Conservation (phyloP, 306 rosid genomes). For the Datisca glomerata region DNA sequence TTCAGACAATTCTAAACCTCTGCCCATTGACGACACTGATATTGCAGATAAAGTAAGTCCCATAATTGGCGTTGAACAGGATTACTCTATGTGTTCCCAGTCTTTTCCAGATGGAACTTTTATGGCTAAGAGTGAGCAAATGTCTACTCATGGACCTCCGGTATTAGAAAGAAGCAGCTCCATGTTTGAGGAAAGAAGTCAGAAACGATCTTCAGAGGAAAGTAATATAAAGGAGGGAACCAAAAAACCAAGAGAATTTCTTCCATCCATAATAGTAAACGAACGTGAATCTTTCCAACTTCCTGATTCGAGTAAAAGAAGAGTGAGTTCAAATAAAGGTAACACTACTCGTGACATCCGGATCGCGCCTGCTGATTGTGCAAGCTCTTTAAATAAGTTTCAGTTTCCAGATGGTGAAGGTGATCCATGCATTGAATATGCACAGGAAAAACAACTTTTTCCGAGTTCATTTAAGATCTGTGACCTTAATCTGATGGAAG, state of each 20-base stretch:
- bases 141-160: slow-evolving; percentile 19
- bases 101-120: slow-evolving; percentile 33
- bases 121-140: slow-evolving; percentile 26
- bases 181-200: slow-evolving; percentile 44
- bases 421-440: slow-evolving; percentile 34
- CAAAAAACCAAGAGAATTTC: slow-evolving; percentile 54
- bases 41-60: slow-evolving; percentile 29
- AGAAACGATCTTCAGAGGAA: slow-evolving; percentile 48
- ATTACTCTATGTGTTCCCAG: slow-evolving; percentile 21
- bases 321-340: slow-evolving; percentile 28
- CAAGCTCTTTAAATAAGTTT: slow-evolving; percentile 26
- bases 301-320: slow-evolving; percentile 34
- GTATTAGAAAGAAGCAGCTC: slow-evolving; percentile 32
- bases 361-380: slow-evolving; percentile 29
- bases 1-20: slow-evolving; percentile 25
- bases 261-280: slow-evolving; percentile 35
- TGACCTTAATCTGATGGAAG: slow-evolving; percentile 88
- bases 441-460: slow-evolving; percentile 57
- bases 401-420: slow-evolving; percentile 35
- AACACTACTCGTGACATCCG: slow-evolving; percentile 24
- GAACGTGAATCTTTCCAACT: slow-evolving; percentile 35
- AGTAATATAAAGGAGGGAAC: slow-evolving; percentile 36
- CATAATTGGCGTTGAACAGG: slow-evolving; percentile 26
- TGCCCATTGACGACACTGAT: slow-evolving; percentile 25
- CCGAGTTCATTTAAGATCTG: slow-evolving; percentile 78